Evolutionary conservation across 176 grass and related monocot species (phyloP).

Genomic region (Musa acuminata): DNA sequence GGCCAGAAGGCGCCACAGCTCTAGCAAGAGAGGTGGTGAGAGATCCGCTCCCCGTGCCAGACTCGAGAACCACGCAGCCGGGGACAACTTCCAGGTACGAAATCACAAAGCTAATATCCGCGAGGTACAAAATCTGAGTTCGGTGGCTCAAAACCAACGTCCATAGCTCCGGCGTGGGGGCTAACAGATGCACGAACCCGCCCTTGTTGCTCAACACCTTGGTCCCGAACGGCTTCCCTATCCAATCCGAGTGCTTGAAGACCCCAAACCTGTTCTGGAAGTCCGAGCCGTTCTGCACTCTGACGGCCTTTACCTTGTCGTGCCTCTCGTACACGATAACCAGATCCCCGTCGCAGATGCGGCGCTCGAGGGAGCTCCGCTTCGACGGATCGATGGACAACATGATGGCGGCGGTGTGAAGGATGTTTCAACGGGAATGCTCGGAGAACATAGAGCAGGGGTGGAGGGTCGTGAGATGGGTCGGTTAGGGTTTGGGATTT

Average conservation of each 20-base stretch:
- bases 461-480: too few relatives aligned
- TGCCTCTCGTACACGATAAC: constrained; percentile 81
- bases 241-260: constrained; percentile 73
- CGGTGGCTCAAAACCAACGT: constrained; percentile 85
- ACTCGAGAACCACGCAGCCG: constrained; percentile 70
- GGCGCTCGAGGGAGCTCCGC: constrained; percentile 41
- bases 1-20: constrained; percentile 54
- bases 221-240: constrained; percentile 67
- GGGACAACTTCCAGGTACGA: constrained; percentile 75
- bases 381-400: constrained; percentile 28
- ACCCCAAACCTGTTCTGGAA: constrained; percentile 82
- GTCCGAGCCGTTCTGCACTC: constrained; percentile 32
- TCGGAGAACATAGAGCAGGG: too few relatives aligned
- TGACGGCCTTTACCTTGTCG: constrained; percentile 56
- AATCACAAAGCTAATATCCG: constrained; percentile 81
- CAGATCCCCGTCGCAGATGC: constrained; percentile 58
- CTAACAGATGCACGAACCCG: constrained; percentile 67
- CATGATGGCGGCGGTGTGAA: constrained; percentile 19
- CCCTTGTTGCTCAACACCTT: constrained; percentile 47
- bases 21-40: constrained; percentile 73
- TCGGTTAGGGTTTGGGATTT: too few relatives aligned
- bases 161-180: constrained; percentile 79
- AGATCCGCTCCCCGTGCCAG: constrained; percentile 68
- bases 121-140: constrained; percentile 82
- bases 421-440: neutral